Conservation (phyloP, 306 rosid species). For the Carpinus fangiana region DNA sequence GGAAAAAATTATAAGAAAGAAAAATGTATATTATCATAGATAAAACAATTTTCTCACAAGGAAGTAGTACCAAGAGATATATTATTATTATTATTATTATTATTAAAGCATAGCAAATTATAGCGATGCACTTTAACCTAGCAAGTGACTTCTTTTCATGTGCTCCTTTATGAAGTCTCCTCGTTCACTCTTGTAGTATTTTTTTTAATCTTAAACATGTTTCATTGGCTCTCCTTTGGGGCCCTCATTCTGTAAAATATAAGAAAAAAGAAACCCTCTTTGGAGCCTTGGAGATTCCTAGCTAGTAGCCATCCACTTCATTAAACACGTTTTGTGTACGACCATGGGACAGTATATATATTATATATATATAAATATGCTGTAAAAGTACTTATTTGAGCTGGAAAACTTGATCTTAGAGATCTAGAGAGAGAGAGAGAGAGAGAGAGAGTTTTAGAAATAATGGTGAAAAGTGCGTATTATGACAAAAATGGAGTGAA, state of each 20-base stretch:
- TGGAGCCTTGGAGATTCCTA: not conserved
- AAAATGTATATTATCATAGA: too few species aligned
- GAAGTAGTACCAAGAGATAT: too few species aligned
- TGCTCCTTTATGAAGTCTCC: not conserved
- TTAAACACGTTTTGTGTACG: not conserved
- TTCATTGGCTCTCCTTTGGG: conserved; percentile 21
- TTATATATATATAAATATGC: not conserved
- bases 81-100: too few species aligned
- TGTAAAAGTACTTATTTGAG: not conserved
- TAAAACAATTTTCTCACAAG: too few species aligned
- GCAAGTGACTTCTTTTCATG: conserved; percentile 18
- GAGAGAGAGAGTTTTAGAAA: conserved; percentile 16
- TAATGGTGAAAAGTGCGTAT: conserved; percentile 73
- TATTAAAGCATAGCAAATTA: not conserved
- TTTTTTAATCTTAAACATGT: not conserved
- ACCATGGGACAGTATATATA: not conserved
- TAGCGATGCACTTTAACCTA: conserved; percentile 11
- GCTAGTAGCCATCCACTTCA: too few species aligned
- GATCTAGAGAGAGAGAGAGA: too few species aligned
- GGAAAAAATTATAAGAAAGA: too few species aligned
- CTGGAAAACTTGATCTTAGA: not conserved
- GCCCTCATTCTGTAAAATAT: not conserved
- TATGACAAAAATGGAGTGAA: conserved; percentile 62
- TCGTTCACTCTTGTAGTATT: too few species aligned
- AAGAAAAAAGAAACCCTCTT: not conserved